Percentiles rank a stretch among this genome's conserved stretches.
These are phyloP conservation scores for Euphrasia confusa DNA, from an alignment of 257 asterid species.

Conservation along the genomic window DNA sequence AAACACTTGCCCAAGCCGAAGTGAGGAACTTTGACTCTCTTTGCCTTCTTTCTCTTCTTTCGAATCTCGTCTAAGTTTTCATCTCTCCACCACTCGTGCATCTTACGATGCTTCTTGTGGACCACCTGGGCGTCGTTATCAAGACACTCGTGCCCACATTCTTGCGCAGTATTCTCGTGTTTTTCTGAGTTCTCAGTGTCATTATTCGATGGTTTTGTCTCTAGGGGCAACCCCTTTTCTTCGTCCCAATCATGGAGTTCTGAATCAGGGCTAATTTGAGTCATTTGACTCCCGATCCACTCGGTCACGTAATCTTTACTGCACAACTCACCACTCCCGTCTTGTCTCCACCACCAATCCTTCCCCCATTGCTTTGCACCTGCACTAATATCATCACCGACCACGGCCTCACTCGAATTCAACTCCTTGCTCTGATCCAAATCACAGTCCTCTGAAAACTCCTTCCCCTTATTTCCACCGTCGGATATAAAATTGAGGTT, in stretches of 20 bases:
- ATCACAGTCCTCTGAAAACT: slow-evolving; percentile 39
- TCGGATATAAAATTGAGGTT: slow-evolving; percentile 33
- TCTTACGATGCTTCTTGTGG: slow-evolving; percentile 59
- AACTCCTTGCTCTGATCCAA: slow-evolving; percentile 50
- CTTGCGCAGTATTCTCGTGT: slow-evolving; percentile 32
- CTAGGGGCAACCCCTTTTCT: slow-evolving; percentile 44
- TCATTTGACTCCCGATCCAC: slow-evolving; percentile 95
- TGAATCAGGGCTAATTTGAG: slow-evolving; percentile 58
- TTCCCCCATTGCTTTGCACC: slow-evolving; percentile 78
- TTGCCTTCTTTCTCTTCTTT: slow-evolving; percentile 33
- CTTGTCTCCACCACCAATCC: slow-evolving; percentile 99
- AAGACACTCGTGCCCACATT: slow-evolving; percentile 28
- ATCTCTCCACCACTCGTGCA: slow-evolving; percentile 99
- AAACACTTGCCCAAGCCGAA: slow-evolving; percentile 61
- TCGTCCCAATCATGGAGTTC: slow-evolving; percentile 61
- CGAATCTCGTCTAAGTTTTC: slow-evolving; percentile 59
- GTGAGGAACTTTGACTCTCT: slow-evolving; percentile 38
- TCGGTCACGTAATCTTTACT: slow-evolving; percentile 92
- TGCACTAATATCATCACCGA: slow-evolving; percentile 26
- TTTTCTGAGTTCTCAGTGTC: slow-evolving; percentile 26
- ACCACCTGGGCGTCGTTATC: slow-evolving; percentile 12
- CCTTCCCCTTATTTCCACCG: slow-evolving; percentile 61
- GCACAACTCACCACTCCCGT: slow-evolving; percentile 83
- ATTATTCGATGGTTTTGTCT: slow-evolving; percentile 28
- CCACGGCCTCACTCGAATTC: slow-evolving; percentile 27